These are phyloP conservation scores for Malassezia dermatis DNA, from an alignment of 1,284 basidiomycete species.

Conservation along the genomic window DNA sequence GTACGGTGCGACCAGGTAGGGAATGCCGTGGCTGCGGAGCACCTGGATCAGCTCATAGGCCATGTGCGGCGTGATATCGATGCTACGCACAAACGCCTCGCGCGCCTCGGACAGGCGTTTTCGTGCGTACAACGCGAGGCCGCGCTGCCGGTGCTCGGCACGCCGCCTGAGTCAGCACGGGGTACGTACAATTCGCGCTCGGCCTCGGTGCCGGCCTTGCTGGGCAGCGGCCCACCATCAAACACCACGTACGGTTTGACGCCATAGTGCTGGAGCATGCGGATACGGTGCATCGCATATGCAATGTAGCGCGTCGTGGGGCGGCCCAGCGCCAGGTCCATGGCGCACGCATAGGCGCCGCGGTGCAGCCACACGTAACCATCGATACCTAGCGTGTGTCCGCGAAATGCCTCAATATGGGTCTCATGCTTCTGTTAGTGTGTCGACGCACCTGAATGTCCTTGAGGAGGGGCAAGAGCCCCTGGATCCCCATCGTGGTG, in stretches of 20 bases:
- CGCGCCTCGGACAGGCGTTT: conserved; percentile 70
- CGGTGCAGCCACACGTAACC: conserved; percentile 97
- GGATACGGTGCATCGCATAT: conserved; percentile 84
- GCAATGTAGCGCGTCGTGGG: conserved; percentile 78
- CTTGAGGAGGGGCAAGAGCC: conserved; percentile 84
- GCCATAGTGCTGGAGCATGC: conserved; percentile 70
- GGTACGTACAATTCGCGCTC: conserved; percentile 58
- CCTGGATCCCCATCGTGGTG: conserved; percentile 64
- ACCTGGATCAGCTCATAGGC: conserved; percentile 95
- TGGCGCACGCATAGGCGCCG: conserved; percentile 78
- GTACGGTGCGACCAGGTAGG: conserved; percentile 89
- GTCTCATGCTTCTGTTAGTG: conserved; percentile 15
- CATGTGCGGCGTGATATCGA: conserved; percentile 95
- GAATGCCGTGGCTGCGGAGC: conserved; percentile 26
- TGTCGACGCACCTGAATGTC: conserved; percentile 54
- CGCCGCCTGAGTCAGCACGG: conserved; percentile 1
- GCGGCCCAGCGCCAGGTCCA: conserved; percentile 72
- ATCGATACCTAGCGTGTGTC: conserved; percentile 60
- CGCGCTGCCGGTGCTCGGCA: conserved; percentile 55
- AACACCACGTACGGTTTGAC: conserved; percentile 89
- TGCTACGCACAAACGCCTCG: conserved; percentile 76
- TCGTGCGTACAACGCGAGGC: conserved; percentile 63
- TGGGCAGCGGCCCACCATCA: conserved; percentile 87
- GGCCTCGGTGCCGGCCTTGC: conserved; percentile 79
- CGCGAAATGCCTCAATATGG: conserved; percentile 29